Base-by-base conservation (phyloP, 345 rosid genomes). In the Erucastrum elatum region DNA sequence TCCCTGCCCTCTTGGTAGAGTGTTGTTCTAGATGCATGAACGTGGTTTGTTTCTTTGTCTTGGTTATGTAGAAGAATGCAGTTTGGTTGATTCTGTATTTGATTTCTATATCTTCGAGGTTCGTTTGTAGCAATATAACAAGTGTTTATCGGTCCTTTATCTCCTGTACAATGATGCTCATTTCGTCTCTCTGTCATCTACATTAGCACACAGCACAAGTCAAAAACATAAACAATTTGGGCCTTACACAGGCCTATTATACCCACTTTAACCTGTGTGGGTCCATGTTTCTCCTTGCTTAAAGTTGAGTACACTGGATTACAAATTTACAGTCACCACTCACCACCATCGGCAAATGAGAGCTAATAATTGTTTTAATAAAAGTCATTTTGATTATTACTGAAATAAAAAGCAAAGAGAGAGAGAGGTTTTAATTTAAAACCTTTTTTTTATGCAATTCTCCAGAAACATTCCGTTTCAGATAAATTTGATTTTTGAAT, bases 391-490 rank as follows among this genome's bases (percentile, higher is more conserved):
- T 76, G 41, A 63, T 77, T 71, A 77, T 70, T 72, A 72, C 78
- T 79, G 78, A 68, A 68, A 74, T 11, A 68, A 60, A 79, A 79
- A 79, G 82, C 78, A 72, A 73, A 69, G 49, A 68, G 27, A 62
- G 27, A 62, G 29, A 64, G 31, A 51, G 44, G 65, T 51, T 67
- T 72, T 60, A 66, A 79, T 67, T 49, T 10, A 66, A 74, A 74
- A 62, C 30, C 13, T 35, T 49, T 68, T 35, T 33, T 30, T 68
- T 73, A 64, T 70, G 82, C 82, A 72, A 64, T 80, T 59, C 69
- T 70, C 76, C 83, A 75, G 13, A 80, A 80, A 75, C 79, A 70
- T 80, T 80, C 80, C 80, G 72, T 75, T 75, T 80, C 79, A 41
- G 55, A 12, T 44, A 56, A 39, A 39, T 75, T 75, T 69, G 72